Evolutionary conservation across 306 rosid genomes (phyloP).

Genomic region (Prinsepia uniflora): DNA sequence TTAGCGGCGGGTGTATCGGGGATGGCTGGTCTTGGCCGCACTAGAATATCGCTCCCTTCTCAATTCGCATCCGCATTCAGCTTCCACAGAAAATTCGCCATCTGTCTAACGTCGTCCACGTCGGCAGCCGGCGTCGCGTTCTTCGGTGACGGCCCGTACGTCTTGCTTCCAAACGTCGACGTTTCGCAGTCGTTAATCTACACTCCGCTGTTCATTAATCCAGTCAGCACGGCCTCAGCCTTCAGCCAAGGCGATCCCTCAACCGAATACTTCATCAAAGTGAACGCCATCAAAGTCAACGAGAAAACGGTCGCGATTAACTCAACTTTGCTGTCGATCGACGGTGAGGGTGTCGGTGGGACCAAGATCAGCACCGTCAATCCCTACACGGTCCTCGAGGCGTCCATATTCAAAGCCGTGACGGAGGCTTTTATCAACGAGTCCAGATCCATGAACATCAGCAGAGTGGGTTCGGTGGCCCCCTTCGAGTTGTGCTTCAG

Average conservation of each 20-base stretch:
- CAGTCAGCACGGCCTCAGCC: slow-evolving; percentile 55
- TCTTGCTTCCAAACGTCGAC: slow-evolving; percentile 34
- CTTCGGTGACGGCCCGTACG: slow-evolving; percentile 55
- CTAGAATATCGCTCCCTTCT: slow-evolving; percentile 40
- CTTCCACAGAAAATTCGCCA: slow-evolving; percentile 49
- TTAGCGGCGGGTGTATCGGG: slow-evolving; percentile 47
- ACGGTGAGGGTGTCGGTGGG: slow-evolving; percentile 53
- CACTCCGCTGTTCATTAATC: slow-evolving; percentile 44
- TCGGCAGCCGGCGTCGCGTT: slow-evolving; percentile 34
- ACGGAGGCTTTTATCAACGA: slow-evolving; percentile 35
- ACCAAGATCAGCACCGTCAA: slow-evolving; percentile 66
- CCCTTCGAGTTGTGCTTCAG: slow-evolving; percentile 54
- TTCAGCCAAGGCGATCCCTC: slow-evolving; percentile 42
- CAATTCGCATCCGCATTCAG: slow-evolving; percentile 56
- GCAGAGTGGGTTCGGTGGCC: slow-evolving; percentile 20
- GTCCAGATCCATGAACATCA: slow-evolving; percentile 37
- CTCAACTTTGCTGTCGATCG: slow-evolving; percentile 35
- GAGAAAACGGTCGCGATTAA: slow-evolving; percentile 30
- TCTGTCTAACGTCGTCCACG: slow-evolving; percentile 39
- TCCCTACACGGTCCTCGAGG: slow-evolving; percentile 58
- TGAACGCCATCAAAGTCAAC: slow-evolving; percentile 38
- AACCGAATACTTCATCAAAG: slow-evolving; percentile 56
- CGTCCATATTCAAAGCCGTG: slow-evolving; percentile 49
- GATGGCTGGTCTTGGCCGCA: slow-evolving; percentile 61
- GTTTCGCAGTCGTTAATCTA: slow-evolving; percentile 33